Base-by-base conservation (phyloP, 768 basidiomycete genomes). In the Rhizopogon roseolus region DNA sequence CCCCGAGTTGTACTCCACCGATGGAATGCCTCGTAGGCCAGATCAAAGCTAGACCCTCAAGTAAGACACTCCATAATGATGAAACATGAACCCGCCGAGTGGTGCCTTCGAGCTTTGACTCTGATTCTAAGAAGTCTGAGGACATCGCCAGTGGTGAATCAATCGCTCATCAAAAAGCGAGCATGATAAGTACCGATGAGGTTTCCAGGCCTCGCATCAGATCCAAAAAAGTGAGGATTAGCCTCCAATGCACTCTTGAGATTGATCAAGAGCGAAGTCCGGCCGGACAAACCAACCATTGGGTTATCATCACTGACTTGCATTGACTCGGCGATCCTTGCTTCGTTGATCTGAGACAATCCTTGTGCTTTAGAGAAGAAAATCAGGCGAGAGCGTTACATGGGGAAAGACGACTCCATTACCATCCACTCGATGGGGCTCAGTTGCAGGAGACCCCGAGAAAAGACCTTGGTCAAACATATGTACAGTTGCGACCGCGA, bases 391-490 rank as follows among this genome's bases (percentile, higher is more conserved):
- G 1, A 49, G 42, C 13, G 16, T 6, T 4, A 16, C 8, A 36
- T 7, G 37, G 11, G 22, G 6, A 54, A 44, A 7, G 41, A 50
- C 14, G 27, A 19, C 9, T 8, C 46, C 46, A 34, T 48, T 54
- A 95, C 94, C 88, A 69, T 97, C 92, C 2, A 93, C 95, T 52
- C 79, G 76, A 64, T 79, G 79, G 25, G 85, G 85, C 60, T 93
- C 81, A 0, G 68, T 64, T 5, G 62, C 62, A 53, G 81, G 74
- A 54, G 49, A 54, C 27, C 84, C 78, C 13, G 90, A 93, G 71
- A 98, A 98, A 44, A 93, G 68, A 0, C 96, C 96, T 4, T 73
- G 68, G 50, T 78, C 68, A 57, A 97, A 98, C 93, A 98, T 97
- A 65, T 90, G 84, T 41, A 93, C 72, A 62, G 90, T 93, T 0